These are phyloP conservation scores for Aaosphaeria pasadenensis DNA, from an alignment of 2,329 filamentous ascomycete species.

Conservation along the genomic window DNA sequence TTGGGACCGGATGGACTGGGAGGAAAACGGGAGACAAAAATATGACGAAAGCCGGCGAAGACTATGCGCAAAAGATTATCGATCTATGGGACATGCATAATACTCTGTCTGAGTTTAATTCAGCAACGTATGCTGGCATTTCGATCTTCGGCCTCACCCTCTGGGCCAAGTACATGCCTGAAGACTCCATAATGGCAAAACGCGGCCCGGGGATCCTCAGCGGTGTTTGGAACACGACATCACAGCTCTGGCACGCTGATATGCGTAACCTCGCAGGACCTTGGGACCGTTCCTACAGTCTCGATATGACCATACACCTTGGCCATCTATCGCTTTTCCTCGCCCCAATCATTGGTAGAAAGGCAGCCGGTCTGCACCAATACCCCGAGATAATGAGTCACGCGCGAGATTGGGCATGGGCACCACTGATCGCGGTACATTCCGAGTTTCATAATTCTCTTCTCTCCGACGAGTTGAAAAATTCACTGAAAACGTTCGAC, in stretches of 20 bases:
- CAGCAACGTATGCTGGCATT: slow-evolving; percentile 58
- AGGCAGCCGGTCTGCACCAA: not conserved
- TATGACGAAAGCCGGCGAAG: slow-evolving; percentile 54
- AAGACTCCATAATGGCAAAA: slow-evolving; percentile 48
- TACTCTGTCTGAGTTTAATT: slow-evolving; percentile 59
- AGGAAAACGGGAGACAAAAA: slow-evolving; percentile 50
- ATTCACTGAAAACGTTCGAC: not conserved
- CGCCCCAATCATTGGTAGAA: not conserved
- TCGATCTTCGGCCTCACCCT: slow-evolving; percentile 54
- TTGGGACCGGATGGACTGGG: slow-evolving; percentile 56
- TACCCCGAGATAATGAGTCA: not conserved
- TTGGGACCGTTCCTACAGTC: slow-evolving; percentile 60
- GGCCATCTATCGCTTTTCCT: not conserved
- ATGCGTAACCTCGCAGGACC: slow-evolving; percentile 59
- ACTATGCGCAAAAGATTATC: slow-evolving; percentile 52
- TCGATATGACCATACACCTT: slow-evolving; percentile 46
- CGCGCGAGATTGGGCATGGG: not conserved
- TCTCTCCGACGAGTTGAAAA: not conserved
- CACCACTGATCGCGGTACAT: not conserved
- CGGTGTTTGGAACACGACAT: slow-evolving; percentile 50
- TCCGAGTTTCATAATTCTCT: not conserved
- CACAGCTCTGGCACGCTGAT: slow-evolving; percentile 52
- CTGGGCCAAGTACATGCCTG: slow-evolving; percentile 53
- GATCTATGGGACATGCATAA: slow-evolving; percentile 28
- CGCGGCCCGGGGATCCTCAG: slow-evolving; percentile 38